phyloP scores from a whole-genome alignment of 306 rosid genomes.

The Lablab purpureus region DNA sequence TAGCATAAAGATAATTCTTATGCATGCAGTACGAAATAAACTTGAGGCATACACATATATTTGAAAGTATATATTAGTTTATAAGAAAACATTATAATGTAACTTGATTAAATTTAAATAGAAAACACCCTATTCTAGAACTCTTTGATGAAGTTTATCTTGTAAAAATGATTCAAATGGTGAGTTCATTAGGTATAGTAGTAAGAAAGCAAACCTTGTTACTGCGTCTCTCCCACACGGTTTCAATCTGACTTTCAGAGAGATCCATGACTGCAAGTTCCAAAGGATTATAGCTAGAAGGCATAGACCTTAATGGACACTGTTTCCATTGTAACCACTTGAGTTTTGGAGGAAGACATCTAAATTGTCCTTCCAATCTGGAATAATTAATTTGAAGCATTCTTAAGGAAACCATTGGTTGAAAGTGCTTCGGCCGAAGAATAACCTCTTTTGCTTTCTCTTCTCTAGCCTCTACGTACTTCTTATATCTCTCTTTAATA shows the following conservation, averaged over 20 bases:
- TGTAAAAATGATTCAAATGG: neutral
- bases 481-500: conserved; percentile 48
- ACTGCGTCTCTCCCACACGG: conserved; percentile 43
- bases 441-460: conserved; percentile 43
- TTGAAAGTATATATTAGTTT: no score
- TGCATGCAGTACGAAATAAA: no score
- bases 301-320: conserved; percentile 55
- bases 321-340: conserved; percentile 73
- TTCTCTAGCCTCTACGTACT: conserved; percentile 36
- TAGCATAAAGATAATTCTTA: no score
- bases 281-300: conserved; percentile 48
- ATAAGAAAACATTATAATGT: no score
- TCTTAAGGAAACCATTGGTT: conserved; percentile 56
- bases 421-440: conserved; percentile 45
- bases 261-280: conserved; percentile 66
- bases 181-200: neutral
- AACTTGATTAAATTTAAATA: neutral
- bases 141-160: neutral
- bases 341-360: conserved; percentile 50
- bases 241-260: conserved; percentile 53
- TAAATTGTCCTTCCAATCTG: conserved; percentile 53
- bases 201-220: conserved; percentile 43
- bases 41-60: no score
- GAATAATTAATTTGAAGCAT: conserved; percentile 63
- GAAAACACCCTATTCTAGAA: neutral